phyloP scores from a whole-genome alignment of 148 eudicot species.

The Salicornia ramosissima region DNA sequence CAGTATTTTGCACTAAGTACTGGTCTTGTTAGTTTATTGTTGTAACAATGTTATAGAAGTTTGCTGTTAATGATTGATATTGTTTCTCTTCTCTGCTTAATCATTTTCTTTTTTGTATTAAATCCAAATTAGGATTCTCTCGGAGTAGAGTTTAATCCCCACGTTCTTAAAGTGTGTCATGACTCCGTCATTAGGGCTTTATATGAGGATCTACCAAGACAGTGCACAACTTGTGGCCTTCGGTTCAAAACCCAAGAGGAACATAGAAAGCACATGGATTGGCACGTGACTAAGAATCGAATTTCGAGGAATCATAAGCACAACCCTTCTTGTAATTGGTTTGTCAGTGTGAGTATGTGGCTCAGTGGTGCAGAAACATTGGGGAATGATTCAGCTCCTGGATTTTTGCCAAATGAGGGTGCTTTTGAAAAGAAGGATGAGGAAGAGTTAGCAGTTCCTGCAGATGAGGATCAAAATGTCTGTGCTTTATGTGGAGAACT shows the following conservation, averaged over 20 bases:
- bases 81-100: neutral
- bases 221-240: conserved; percentile 88
- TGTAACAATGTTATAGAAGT: neutral
- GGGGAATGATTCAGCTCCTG: conserved; percentile 76
- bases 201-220: conserved; percentile 83
- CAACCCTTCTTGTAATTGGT: conserved; percentile 95
- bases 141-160: conserved; percentile 78
- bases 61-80: neutral
- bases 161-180: conserved; percentile 76
- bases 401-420: conserved; percentile 75
- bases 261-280: conserved; percentile 97
- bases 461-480: conserved; percentile 83
- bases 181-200: conserved; percentile 63
- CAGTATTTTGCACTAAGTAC: neutral
- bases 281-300: conserved; percentile 21
- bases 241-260: conserved; percentile 87
- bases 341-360: conserved; percentile 78
- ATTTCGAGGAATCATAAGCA: conserved; percentile 69
- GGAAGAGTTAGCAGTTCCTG: conserved; percentile 55
- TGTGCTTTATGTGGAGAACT: conserved; percentile 89
- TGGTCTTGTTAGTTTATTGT: neutral
- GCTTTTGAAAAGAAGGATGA: conserved; percentile 41
- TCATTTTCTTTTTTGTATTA: neutral
- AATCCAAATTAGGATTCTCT: conserved; percentile 52
- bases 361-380: conserved; percentile 84